Evolutionary conservation across 139 green algal genomes (phyloP), one percentile per base, ranked within the genome.

Genomic region (Asterochloris erici): DNA sequence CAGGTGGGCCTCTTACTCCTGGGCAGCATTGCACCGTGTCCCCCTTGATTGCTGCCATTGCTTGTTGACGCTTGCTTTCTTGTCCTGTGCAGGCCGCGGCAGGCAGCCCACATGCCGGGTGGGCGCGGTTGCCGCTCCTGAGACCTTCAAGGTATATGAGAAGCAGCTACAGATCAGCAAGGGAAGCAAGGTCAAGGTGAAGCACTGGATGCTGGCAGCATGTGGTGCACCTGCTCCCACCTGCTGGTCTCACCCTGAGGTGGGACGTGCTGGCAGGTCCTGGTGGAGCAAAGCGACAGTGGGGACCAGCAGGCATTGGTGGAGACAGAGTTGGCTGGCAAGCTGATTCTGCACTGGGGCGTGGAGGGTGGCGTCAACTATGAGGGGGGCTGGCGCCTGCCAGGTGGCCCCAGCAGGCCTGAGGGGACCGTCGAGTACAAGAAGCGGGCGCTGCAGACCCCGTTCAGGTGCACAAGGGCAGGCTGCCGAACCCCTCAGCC

Each of bases 381-480:
- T 87, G 92, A 96, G 81, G 93, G 91, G 0, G 95, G 95, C 73
- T 98, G 95, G 95, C 85, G 94, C 10, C 88, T 98, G 29, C 95
- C 94, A 0, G 92, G 88, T 28, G 47, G 77, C 13, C 62, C 23
- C 4, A 83, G 79, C 24, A 86, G 91, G 26, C 96, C 96, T 11
- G 89, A 94, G 29, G 94, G 94, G 74, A 98, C 96, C 12, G 85
- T 90, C 10, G 84, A 93, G 77, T 99, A 99, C 89, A 99, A 99
- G 83, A 89, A 98, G 19, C 88, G 96, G 23, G 96, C 96, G 12
- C 89, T 99, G 86, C 96, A 99, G 87, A 98, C 95, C 21, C 94
- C 93, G 1, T 98, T 91, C 79, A 90, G 84, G 62, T 78, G 64
- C 23, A 38, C n/a, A 70, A 78, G 24, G 26, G 27, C 14, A 61